Evolutionary conservation across 73 alveolate species (phyloP).

Genomic region (Paramecium sonneborni): DNA sequence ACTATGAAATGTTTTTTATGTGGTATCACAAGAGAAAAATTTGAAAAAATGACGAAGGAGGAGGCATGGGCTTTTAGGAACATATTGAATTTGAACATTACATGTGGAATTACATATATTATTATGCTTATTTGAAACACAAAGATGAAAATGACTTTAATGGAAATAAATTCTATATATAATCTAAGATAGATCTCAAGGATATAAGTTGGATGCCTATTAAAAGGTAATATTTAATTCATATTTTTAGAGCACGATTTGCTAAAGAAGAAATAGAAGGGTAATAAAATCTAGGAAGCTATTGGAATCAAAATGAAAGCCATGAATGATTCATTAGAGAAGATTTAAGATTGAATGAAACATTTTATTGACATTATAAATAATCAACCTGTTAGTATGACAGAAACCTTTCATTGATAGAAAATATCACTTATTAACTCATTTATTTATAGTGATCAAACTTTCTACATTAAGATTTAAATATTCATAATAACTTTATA

Average conservation of each 20-base stretch:
- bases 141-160: slow-evolving; percentile 90
- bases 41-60: slow-evolving; percentile 77
- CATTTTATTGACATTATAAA: not conserved
- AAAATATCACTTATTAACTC: too few species aligned
- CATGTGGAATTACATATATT: slow-evolving; percentile 90
- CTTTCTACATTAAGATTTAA: too few species aligned
- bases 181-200: slow-evolving; percentile 75
- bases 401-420: not conserved
- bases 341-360: not conserved
- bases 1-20: slow-evolving; percentile 91
- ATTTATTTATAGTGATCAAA: too few species aligned
- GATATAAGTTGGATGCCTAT: slow-evolving; percentile 94
- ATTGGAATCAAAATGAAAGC: not conserved
- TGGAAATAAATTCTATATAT: slow-evolving; percentile 90
- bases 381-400: not conserved
- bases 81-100: slow-evolving; percentile 81
- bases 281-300: not conserved
- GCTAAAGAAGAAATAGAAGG: not conserved
- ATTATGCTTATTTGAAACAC: slow-evolving; percentile 83
- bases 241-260: not conserved
- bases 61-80: slow-evolving; percentile 54
- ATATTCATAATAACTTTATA: too few species aligned
- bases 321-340: not conserved
- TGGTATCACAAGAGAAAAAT: slow-evolving; percentile 88
- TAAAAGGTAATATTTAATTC: slow-evolving; percentile 15